Evolutionary conservation across 192 early-diverging fungal genomes (phyloP), one percentile per base, ranked within the genome.

Genomic region (Mortierella claussenii): DNA sequence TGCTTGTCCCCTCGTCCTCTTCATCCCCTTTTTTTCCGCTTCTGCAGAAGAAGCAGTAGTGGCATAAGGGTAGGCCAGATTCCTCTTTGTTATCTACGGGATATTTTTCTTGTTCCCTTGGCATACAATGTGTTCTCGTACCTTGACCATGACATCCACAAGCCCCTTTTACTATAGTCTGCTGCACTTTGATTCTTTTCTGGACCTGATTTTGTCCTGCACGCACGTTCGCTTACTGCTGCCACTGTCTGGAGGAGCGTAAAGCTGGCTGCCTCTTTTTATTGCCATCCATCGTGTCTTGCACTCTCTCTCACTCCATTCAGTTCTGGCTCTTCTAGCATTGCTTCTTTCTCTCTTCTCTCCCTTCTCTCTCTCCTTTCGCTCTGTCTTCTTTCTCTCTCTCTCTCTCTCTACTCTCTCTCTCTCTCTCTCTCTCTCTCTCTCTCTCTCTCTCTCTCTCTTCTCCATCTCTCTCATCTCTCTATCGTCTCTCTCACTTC

Each of bases 151-250:
- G 28, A 10, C 26, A n/a, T n/a, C n/a, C n/a, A n/a, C n/a, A n/a
- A n/a, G n/a, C n/a, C 52, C 52, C 20, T 34, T 54, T 54, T 30
- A 33, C 31, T n/a, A 55, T 55, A 55, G 34, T 11, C 27, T 55
- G 28, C 50, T 12, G 28, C 10, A n/a, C 33, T 24, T 12, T 40
- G n/a, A 55, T 55, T 55, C 54, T 15, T 55, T 55, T 40, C 54
- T 55, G 54, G 54, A 55, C 54, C 21, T 26, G 27, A 53, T 28
- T 32, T 53, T 23, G n/a, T 30, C 18, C 15, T 53, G 27, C 24
- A 15, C 31, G 15, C 27, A 27, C 24, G 8, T 28, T 23, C 24
- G 24, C 24, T 50, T 50, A 3, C 24, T 23, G 9, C 15, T 50
- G 17, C n/a, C 6, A 10, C 11, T 53, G 15, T 53, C 6, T 53